Evolutionary conservation across 352 stramenopile genomes (phyloP), one percentile per base, ranked within the genome.

Genomic region (Globisporangium okanoganense): DNA sequence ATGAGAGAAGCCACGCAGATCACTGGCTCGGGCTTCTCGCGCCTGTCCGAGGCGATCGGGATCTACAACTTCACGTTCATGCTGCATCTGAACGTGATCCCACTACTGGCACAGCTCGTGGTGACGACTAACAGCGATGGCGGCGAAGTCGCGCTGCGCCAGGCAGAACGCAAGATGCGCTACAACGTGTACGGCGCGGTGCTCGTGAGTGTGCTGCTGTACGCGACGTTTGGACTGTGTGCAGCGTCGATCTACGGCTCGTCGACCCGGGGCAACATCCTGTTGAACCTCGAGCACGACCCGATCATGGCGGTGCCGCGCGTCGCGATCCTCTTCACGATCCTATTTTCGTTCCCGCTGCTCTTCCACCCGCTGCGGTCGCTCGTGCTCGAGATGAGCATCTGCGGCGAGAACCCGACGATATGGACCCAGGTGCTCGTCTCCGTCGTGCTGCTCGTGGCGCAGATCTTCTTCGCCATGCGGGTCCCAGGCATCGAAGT

Each of bases 61-160:
- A 89, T 93, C 56, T 93, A 91, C 74, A 93, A 93, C 58, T 93
- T 90, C 59, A 87, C 81, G 8, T 92, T 91, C 64, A 90, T 92
- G 79, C 67, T 90, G 41, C 83, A 92, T 22, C 56, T 92, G 51
- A 92, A 92, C 48, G 79, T 92, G 50, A 85, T 92, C 57, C 83
- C 83, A 27, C 61, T 92, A 9, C 70, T 88, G 10, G 75, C 72
- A 3, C 82, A 90, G 49, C 65, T 88, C 14, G 73, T 88, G 43
- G 50, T 71, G 25, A 51, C 54, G 48, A 56, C 58, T 14, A 47
- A 13, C 29, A 65, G 62, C 53, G 20, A 27, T 16, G 54, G 47
- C 36, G 49, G 18, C 14, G 53, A 33, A 29, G 57, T 69, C 44
- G 49, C 63, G 56, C 69, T 70, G 60, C 65, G 49, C 41, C 54